These are phyloP conservation scores for Podaxis mareebaensis DNA, from an alignment of 768 basidiomycete genomes.

Conservation along the genomic window DNA sequence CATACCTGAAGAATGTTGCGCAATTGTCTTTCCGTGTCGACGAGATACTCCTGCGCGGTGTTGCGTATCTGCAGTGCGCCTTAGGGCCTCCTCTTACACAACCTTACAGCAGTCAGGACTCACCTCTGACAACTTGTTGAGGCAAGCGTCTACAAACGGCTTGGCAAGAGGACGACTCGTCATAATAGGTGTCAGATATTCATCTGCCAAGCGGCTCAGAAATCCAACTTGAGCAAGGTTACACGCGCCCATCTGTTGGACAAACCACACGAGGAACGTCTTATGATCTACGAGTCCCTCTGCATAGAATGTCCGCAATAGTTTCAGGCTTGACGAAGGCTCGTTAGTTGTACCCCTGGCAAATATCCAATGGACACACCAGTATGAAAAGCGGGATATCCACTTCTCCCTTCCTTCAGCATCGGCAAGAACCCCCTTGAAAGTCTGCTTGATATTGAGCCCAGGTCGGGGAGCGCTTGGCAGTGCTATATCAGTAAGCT, in stretches of 20 bases:
- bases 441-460: constrained; percentile 80
- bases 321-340: constrained; percentile 49
- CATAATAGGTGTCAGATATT: constrained; percentile 74
- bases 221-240: constrained; percentile 85
- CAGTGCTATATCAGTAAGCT: constrained; percentile 73
- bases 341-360: background rate
- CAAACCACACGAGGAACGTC: constrained; percentile 77
- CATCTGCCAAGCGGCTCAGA: constrained; percentile 71
- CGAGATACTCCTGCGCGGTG: constrained; percentile 56
- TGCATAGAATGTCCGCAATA: constrained; percentile 74
- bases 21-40: constrained; percentile 52
- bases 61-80: constrained; percentile 47
- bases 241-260: constrained; percentile 72
- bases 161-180: constrained; percentile 65
- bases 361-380: constrained; percentile 40
- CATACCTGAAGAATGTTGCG: constrained; percentile 63
- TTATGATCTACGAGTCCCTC: constrained; percentile 81
- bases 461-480: constrained; percentile 78
- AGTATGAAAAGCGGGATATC: constrained; percentile 78
- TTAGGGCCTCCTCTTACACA: background rate
- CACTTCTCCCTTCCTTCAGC: constrained; percentile 69
- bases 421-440: constrained; percentile 80
- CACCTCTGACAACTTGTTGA: constrained; percentile 69
- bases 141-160: constrained; percentile 72
- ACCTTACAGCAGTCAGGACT: background rate